These are phyloP conservation scores for Kwoniella dejecticola DNA, from an alignment of 768 basidiomycete genomes.

Conservation along the genomic window DNA sequence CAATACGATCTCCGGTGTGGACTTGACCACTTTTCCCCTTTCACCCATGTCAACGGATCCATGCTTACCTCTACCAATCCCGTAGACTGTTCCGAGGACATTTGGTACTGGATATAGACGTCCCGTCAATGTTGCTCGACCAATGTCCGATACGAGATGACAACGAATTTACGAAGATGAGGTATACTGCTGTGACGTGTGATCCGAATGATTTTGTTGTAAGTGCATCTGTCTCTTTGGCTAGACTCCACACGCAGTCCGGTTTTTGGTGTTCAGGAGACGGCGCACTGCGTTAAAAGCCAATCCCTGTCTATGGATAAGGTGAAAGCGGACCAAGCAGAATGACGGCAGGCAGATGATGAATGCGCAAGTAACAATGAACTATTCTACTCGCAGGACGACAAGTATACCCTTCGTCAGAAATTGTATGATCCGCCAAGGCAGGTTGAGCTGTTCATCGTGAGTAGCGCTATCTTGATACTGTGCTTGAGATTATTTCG, in stretches of 20 bases:
- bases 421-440: constrained; percentile 75
- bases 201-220: constrained; percentile 88
- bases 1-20: too few relatives aligned
- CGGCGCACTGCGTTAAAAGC: too few relatives aligned
- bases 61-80: background rate
- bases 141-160: constrained; percentile 77
- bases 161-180: constrained; percentile 86
- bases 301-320: too few relatives aligned
- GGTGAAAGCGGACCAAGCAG: too few relatives aligned
- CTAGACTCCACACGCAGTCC: too few relatives aligned
- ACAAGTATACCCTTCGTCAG: constrained; percentile 82
- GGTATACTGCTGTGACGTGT: constrained; percentile 92
- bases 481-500: background rate
- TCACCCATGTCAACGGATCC: too few relatives aligned
- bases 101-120: constrained; percentile 77
- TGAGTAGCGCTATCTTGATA: constrained; percentile 16
- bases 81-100: constrained; percentile 85
- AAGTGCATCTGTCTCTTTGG: too few relatives aligned
- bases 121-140: constrained; percentile 81
- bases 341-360: too few relatives aligned
- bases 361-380: too few relatives aligned
- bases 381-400: constrained; percentile 55
- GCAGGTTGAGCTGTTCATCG: constrained; percentile 86
- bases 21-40: too few relatives aligned
- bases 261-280: too few relatives aligned